Evolutionary conservation across 352 stramenopile genomes (phyloP).

Genomic region (Pythium phragmiticola): DNA sequence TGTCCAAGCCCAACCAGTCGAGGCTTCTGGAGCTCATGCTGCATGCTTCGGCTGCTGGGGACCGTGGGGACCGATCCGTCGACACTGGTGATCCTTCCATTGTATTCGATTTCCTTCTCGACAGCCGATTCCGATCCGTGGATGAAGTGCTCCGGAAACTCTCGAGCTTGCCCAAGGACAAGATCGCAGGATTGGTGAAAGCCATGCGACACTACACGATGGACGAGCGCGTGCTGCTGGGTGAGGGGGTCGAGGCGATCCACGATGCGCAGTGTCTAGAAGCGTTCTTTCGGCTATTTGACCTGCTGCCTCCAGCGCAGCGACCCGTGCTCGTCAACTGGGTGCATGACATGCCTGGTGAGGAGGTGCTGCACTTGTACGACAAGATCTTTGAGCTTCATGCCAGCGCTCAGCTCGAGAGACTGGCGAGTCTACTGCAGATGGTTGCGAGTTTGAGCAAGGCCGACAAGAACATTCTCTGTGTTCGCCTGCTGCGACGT

Average conservation of each 20-base stretch:
- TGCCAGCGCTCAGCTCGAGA: not conserved
- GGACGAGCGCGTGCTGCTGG: conserved; percentile 38
- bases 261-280: conserved; percentile 27
- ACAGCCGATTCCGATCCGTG: conserved; percentile 33
- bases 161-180: conserved; percentile 27
- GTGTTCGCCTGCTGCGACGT: conserved; percentile 16
- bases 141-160: conserved; percentile 53
- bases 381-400: conserved; percentile 37
- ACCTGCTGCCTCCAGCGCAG: conserved; percentile 27
- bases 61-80: conserved; percentile 1
- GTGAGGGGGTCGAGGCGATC: conserved; percentile 42
- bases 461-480: conserved; percentile 43
- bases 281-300: conserved; percentile 40
- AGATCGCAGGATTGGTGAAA: conserved; percentile 29
- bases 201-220: conserved; percentile 27
- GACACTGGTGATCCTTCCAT: conserved; percentile 8
- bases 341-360: conserved; percentile 43
- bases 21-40: conserved; percentile 12
- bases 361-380: conserved; percentile 38
- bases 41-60: not conserved
- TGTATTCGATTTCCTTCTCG: conserved; percentile 53
- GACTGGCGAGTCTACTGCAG: conserved; percentile 35
- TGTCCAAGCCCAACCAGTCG: conserved; percentile 35
- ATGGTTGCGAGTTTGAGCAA: conserved; percentile 37
- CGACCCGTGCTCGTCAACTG: conserved; percentile 39